Conservation (phyloP, 768 basidiomycete genomes). For the Tricholoma sp. region DNA sequence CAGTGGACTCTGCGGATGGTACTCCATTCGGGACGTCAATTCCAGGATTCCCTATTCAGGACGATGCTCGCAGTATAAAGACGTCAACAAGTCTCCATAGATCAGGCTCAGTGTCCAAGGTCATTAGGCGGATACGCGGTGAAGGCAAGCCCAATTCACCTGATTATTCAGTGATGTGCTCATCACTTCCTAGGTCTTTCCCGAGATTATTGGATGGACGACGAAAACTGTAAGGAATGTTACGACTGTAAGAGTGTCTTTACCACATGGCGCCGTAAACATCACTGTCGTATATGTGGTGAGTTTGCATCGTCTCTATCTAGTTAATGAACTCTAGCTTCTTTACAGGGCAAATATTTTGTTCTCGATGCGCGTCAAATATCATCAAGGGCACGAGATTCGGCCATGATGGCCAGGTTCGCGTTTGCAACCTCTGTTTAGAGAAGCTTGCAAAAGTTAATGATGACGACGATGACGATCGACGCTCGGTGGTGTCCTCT, state of each 20-base stretch:
- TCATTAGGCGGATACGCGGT: conserved; percentile 84
- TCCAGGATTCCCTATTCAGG: conserved; percentile 89
- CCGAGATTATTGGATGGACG: conserved; percentile 98
- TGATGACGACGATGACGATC: conserved; percentile 87
- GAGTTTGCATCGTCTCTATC: conserved; percentile 17
- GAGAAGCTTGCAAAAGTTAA: conserved; percentile 85
- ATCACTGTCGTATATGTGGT: conserved; percentile 98
- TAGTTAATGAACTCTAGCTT: background rate
- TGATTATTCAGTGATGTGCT: background rate
- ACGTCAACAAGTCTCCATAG: conserved; percentile 67
- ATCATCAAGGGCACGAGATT: conserved; percentile 93
- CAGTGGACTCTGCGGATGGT: conserved; percentile 51
- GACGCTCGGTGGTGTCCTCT: conserved; percentile 73
- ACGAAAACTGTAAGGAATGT: conserved; percentile 92
- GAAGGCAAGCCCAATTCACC: conserved; percentile 52
- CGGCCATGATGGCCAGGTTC: conserved; percentile 91
- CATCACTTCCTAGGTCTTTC: conserved; percentile 56
- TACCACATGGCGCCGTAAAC: conserved; percentile 91
- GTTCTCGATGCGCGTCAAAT: conserved; percentile 94
- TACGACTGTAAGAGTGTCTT: conserved; percentile 95
- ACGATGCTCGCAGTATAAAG: conserved; percentile 84
- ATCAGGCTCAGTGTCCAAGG: conserved; percentile 84
- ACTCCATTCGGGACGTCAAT: conserved; percentile 68
- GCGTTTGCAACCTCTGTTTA: conserved; percentile 95
- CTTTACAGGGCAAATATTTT: conserved; percentile 86